Percentiles rank a stretch among this genome's conserved stretches.
These are phyloP conservation scores for Auricularia cornea DNA, from an alignment of 768 basidiomycete species.

Conservation along the genomic window DNA sequence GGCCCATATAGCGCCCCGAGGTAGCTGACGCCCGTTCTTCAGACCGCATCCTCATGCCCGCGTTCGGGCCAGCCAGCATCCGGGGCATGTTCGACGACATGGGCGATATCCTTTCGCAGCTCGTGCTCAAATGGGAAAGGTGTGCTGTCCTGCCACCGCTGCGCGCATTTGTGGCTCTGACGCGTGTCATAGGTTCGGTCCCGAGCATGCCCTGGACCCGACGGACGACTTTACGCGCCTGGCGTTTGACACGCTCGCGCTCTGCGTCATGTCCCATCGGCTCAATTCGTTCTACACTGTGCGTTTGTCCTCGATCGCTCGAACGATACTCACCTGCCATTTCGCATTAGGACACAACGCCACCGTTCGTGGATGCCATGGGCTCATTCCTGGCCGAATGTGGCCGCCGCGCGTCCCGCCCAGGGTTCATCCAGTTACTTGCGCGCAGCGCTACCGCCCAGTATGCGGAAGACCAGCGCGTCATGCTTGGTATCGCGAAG, in stretches of 20 bases:
- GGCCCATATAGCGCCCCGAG: not conserved
- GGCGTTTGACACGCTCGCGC: slow-evolving; percentile 39
- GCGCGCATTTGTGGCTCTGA: not conserved
- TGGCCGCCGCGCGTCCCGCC: slow-evolving; percentile 27
- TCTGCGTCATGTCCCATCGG: slow-evolving; percentile 35
- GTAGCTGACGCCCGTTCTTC: not conserved
- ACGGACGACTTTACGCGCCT: slow-evolving; percentile 41
- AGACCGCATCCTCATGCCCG: slow-evolving; percentile 32
- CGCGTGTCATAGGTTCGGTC: slow-evolving; percentile 30
- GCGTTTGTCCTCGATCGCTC: not conserved
- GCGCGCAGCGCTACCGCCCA: slow-evolving; percentile 27
- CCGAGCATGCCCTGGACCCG: slow-evolving; percentile 32
- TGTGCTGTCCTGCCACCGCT: slow-evolving; percentile 8
- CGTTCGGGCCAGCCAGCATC: slow-evolving; percentile 35
- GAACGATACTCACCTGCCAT: not conserved
- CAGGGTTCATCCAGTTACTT: slow-evolving; percentile 29
- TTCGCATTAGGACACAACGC: slow-evolving; percentile 6
- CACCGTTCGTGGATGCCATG: slow-evolving; percentile 14
- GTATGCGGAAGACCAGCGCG: slow-evolving; percentile 33
- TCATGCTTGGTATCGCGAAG: slow-evolving; percentile 34
- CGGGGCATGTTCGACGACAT: slow-evolving; percentile 41
- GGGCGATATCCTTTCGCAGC: slow-evolving; percentile 36
- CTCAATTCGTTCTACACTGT: slow-evolving; percentile 41
- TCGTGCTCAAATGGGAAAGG: slow-evolving; percentile 38
- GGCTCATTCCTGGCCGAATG: slow-evolving; percentile 32